Base-by-base conservation (phyloP, 805 yeast species). In the Yamadazyma sp. region DNA sequence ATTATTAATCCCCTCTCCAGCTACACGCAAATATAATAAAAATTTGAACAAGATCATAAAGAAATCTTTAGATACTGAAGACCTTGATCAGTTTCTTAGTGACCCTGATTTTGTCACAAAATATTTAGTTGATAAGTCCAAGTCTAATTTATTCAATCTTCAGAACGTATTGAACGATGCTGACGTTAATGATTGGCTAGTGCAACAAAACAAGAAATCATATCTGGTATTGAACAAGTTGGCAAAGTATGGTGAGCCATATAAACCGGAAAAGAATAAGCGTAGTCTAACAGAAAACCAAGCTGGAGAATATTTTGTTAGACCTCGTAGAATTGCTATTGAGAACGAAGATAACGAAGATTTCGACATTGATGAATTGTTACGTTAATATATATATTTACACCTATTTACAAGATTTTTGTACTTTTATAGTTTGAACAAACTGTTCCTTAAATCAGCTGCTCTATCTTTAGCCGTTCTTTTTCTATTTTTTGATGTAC, bases 391-490 rank as follows among this genome's bases (percentile, higher is more conserved):
- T 29, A 5, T 4, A 6, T 6, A 26, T 16, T 12, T 10, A 23
- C 25, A 21, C 11, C 17, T 13, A 25, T 25, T 13, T 27, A 15
- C 21, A 27, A 13, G 30, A 8, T 7, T 9, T 10, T 30, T 9
- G n/a, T 10, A 15, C 13, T 5, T 7, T 45, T 38, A 58, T 31
- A 59, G 48, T 40, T 64, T 66, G 43, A 67, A 67, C 20, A 67
- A 53, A 35, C 52, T 51, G 46, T 67, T 67, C 28, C 56, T 50
- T 37, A 60, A 47, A 44, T 67, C 73, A 36, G 41, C 62, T 38
- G 63, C 68, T 33, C 73, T 52, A 46, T 67, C 73, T 43, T 65
- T 67, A 14, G 73, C 73, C 2, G 69, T 61, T 39, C 73, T 44
- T 36, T 60, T 60, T 38, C 73, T 55, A 31, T 49, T 46, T 36